Percentiles rank a stretch among this genome's conserved stretches.
Conservation (phyloP, 306 rosid genomes). For the Neltuma alba region DNA sequence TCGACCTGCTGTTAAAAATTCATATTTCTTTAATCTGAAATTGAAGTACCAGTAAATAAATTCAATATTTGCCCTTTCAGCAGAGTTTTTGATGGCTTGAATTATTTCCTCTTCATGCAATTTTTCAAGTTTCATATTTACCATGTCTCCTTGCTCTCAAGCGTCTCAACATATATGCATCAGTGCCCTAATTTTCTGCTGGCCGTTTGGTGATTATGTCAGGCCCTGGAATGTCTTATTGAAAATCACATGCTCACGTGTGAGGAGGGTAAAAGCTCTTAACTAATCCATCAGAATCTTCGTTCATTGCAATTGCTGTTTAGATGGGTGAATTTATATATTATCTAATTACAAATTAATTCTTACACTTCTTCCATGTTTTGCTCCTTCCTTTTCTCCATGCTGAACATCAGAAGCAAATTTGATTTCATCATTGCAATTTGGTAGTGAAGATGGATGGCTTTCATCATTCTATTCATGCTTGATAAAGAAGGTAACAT, state of each 20-base stretch:
- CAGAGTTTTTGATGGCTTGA: conserved; percentile 7
- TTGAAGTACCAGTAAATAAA: conserved; percentile 10
- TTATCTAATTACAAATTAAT: conserved; percentile 27
- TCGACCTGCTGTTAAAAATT: neutral
- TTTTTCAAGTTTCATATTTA: conserved; percentile 17
- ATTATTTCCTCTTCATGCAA: neutral
- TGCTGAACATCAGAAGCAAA: conserved; percentile 68
- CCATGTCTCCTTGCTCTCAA: neutral
- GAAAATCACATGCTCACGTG: conserved; percentile 96
- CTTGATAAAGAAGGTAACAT: conserved; percentile 80
- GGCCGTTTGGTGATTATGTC: conserved; percentile 38
- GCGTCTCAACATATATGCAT: conserved; percentile 12
- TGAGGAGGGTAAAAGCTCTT: conserved; percentile 71
- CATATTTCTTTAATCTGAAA: conserved; percentile 20
- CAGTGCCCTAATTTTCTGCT: conserved; percentile 29
- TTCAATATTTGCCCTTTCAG: conserved; percentile 6
- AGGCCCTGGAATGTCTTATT: conserved; percentile 97
- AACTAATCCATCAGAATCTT: conserved; percentile 14
- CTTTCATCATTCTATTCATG: conserved; percentile 91
- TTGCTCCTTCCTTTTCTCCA: conserved; percentile 18
- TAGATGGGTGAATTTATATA: neutral
- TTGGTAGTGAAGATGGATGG: conserved; percentile 94
- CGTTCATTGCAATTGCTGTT: conserved; percentile 18
- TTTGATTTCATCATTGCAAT: conserved; percentile 82
- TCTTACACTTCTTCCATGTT: conserved; percentile 19